A percentile compares a stretch with the other conserved stretches of the same genome.
phyloP scores from a whole-genome alignment of 805 yeast species.

The Yarrowia sp. region DNA sequence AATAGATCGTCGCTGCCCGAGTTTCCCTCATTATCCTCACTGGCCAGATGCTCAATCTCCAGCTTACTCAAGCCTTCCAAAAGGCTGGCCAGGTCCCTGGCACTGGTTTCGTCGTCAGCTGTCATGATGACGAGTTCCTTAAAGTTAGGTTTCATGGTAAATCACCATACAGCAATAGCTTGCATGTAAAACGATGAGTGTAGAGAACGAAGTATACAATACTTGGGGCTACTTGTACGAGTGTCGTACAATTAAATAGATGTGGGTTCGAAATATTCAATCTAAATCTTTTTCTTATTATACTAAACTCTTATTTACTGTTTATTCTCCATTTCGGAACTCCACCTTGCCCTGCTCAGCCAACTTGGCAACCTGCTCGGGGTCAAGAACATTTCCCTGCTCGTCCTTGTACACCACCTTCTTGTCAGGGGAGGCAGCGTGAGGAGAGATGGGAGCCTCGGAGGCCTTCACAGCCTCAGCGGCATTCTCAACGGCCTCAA shows the following conservation, averaged over 20 bases:
- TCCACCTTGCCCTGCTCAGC: slow-evolving; percentile 28
- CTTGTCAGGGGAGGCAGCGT: slow-evolving; percentile 21
- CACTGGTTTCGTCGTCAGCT: background rate
- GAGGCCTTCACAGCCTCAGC: slow-evolving; percentile 14
- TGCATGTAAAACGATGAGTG: no score
- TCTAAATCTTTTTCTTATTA: slow-evolving; percentile 7
- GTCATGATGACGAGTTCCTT: background rate
- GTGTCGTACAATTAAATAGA: no score
- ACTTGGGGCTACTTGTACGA: no score
- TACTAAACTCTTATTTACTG: slow-evolving; percentile 9
- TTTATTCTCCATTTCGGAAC: slow-evolving; percentile 22
- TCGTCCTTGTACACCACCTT: slow-evolving; percentile 40
- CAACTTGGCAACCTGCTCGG: slow-evolving; percentile 27
- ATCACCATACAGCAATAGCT: no score
- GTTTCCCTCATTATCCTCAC: background rate
- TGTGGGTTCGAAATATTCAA: background rate
- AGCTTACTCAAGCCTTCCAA: background rate
- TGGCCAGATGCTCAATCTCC: background rate
- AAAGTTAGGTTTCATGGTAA: background rate
- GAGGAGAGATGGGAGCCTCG: slow-evolving; percentile 1
- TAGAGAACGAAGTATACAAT: no score
- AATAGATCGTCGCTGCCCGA: background rate
- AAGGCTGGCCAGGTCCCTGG: background rate
- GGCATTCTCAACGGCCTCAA: slow-evolving; percentile 26
- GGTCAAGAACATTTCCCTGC: slow-evolving; percentile 40